A percentile compares a stretch with the other conserved stretches of the same genome.
phyloP scores from a whole-genome alignment of 2,329 filamentous ascomycete species.

The Pyrenophora seminiperda region DNA sequence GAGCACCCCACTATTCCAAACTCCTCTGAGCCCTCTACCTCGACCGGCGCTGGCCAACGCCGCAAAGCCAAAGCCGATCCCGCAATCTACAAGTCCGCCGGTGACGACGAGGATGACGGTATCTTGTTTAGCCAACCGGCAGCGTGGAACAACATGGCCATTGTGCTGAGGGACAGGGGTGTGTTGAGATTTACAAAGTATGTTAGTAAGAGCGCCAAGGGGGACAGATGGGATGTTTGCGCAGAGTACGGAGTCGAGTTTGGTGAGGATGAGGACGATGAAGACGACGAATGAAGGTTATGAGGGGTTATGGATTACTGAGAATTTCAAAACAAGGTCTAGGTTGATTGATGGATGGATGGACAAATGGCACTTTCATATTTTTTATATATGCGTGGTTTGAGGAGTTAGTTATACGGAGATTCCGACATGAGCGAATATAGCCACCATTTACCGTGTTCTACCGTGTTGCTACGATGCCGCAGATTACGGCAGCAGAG shows the following conservation, averaged over 20 bases:
- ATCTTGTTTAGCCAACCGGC: slow-evolving; percentile 72
- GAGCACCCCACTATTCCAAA: slow-evolving; percentile 58
- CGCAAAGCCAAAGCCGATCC: slow-evolving; percentile 65
- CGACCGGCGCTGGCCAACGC: slow-evolving; percentile 56
- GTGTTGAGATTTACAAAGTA: slow-evolving; percentile 96
- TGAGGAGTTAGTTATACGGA: no score
- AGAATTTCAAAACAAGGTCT: no score
- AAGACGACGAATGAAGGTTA: slow-evolving; percentile 34
- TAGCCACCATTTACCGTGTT: no score
- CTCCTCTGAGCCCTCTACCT: slow-evolving; percentile 38
- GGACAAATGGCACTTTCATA: no score
- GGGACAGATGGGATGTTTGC: slow-evolving; percentile 90
- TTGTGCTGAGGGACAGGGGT: slow-evolving; percentile 86
- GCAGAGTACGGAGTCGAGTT: slow-evolving; percentile 75
- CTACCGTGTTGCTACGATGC: no score
- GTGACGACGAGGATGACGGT: slow-evolving; percentile 72
- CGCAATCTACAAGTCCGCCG: slow-evolving; percentile 72
- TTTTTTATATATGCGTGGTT: no score
- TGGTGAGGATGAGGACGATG: slow-evolving; percentile 54
- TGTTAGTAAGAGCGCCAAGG: slow-evolving; percentile 78
- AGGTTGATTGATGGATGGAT: no score
- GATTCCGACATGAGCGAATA: no score
- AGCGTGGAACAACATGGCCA: slow-evolving; percentile 86
- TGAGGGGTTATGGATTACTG: neutral
- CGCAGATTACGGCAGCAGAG: no score